A percentile compares a stretch with the other conserved stretches of the same genome.
Evolutionary conservation across 129 eudicot genomes (phyloP).

Genomic region (Heracleum sosnowskyi): DNA sequence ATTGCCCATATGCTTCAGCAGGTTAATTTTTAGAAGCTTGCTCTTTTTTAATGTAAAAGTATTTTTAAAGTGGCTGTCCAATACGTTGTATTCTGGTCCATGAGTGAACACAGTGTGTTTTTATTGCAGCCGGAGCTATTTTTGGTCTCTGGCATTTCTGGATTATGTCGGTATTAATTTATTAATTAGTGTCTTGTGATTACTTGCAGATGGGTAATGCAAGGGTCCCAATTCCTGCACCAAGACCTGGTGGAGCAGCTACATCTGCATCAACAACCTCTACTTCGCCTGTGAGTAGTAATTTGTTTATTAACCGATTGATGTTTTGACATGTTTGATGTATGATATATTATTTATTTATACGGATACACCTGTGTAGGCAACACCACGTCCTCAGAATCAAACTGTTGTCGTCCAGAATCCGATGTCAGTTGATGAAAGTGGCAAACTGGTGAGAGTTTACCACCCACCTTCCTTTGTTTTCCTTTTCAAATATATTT

Average conservation of each 20-base stretch:
- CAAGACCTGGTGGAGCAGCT: conserved; percentile 34
- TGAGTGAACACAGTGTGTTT: background rate
- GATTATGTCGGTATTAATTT: background rate
- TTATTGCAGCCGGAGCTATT: background rate
- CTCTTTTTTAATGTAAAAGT: background rate
- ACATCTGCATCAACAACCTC: conserved; percentile 34
- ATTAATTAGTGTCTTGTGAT: background rate
- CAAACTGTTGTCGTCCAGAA: conserved; percentile 73
- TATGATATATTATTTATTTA: conserved; percentile 7
- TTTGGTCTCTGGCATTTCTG: background rate
- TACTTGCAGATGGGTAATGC: conserved; percentile 38
- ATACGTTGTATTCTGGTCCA: background rate
- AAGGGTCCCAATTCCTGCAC: conserved; percentile 41
- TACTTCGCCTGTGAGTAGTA: conserved; percentile 38
- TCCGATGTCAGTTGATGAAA: conserved; percentile 65
- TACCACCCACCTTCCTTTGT: background rate
- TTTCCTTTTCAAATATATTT: background rate
- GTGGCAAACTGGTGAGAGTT: conserved; percentile 54
- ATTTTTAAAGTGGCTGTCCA: background rate
- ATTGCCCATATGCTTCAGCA: background rate
- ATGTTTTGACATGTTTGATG: background rate
- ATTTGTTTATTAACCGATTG: background rate
- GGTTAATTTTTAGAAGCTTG: background rate
- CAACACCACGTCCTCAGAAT: conserved; percentile 23
- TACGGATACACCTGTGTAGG: background rate